Evolutionary conservation across 768 basidiomycete genomes (phyloP), one percentile per base, ranked within the genome.

Genomic region (Amanita rimosa): DNA sequence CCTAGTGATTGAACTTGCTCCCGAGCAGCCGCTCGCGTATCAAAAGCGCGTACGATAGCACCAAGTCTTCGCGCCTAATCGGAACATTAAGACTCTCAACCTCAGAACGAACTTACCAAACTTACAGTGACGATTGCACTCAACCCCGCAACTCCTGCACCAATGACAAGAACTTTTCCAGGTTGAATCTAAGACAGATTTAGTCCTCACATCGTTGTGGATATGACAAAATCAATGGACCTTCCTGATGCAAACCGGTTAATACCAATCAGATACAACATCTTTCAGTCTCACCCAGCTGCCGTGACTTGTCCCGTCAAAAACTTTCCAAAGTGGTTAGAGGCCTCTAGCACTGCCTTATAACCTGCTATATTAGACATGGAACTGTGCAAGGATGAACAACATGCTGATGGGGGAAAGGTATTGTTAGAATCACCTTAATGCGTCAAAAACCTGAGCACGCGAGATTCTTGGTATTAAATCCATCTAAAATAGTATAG

Each of bases 341-440:
- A 86, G 26, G 90, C 90, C 63, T 93, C 90, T 60, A 93, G 63
- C 41, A 93, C 88, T 35, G 90, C 90, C 62, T 93, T 90, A 64
- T 93, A 93, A 10, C 90, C 90, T n/a, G 88, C 78, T 36, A 90
- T 92, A 60, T 92, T 93, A n/a, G 85, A 82, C 90, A 93, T 93
- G 21, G 88, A 91, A 58, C 90, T 90, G 49, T 48, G 14, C 37
- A 26, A 31, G 41, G 39, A n/a, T 46, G 48, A 26, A 53, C 36
- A 46, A 43, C 42, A 46, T 27, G 10, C 14, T 22, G 11, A 44
- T 8, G 35, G 26, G 22, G 52, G 29, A 48, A 22, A 13, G 8
- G 21, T 21, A 34, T 38, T 48, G 22, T 53, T 48, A 33, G 39
- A 48, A 62, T 54, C 47, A 85, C 87, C 86, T 90, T 56, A 93